phyloP scores from a whole-genome alignment of 2,329 filamentous ascomycete genomes.

The Fusarium incarnatum region DNA sequence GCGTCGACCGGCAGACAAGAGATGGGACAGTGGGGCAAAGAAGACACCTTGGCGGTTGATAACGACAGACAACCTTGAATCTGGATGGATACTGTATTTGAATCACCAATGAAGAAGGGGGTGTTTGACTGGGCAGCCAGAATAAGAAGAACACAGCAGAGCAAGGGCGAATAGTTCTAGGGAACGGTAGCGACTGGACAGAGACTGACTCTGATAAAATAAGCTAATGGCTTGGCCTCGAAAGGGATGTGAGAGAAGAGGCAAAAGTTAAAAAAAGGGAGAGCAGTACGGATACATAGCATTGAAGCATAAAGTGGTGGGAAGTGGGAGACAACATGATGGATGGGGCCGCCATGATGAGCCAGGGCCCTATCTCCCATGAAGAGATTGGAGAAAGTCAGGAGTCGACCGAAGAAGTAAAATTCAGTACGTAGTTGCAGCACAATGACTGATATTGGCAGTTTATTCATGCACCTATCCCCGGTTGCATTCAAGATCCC shows the following conservation, averaged over 20 bases:
- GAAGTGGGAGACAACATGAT: slow-evolving; percentile 24
- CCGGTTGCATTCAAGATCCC: slow-evolving; percentile 14
- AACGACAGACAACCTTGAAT: slow-evolving; percentile 21
- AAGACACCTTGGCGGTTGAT: slow-evolving; percentile 24
- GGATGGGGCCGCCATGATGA: slow-evolving; percentile 15
- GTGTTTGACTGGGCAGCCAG: background rate
- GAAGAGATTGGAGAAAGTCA: slow-evolving; percentile 1
- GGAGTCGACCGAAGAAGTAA: slow-evolving; percentile 1
- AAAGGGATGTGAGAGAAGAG: slow-evolving; percentile 9
- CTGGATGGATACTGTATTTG: background rate
- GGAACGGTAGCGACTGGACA: slow-evolving; percentile 5
- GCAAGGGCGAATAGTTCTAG: slow-evolving; percentile 4
- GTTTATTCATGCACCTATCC: slow-evolving; percentile 18
- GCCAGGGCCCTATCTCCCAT: background rate
- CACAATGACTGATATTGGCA: slow-evolving; percentile 15
- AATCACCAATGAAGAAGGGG: slow-evolving; percentile 17
- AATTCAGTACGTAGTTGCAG: background rate
- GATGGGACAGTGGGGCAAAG: slow-evolving; percentile 38
- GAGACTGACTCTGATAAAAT: slow-evolving; percentile 16
- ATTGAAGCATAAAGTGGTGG: background rate
- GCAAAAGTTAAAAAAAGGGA: slow-evolving; percentile 5
- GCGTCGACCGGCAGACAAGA: slow-evolving; percentile 39
- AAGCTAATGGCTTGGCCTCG: slow-evolving; percentile 21
- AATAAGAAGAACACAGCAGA: background rate
- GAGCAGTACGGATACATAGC: background rate